Base-by-base conservation (phyloP, 768 basidiomycete genomes). In the Podaxis sp. region DNA sequence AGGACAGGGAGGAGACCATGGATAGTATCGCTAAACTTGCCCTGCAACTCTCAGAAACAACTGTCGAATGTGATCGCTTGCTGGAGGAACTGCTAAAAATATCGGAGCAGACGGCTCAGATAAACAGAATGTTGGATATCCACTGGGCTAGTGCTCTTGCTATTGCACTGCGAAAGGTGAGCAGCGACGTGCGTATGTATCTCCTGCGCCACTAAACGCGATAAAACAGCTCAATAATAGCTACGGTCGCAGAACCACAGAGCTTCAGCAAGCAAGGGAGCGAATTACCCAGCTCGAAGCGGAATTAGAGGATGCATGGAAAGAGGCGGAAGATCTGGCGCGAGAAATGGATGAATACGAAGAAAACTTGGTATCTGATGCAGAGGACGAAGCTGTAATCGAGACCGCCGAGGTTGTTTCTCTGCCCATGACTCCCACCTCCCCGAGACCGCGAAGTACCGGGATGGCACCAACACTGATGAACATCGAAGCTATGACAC, bases 301-400 rank as follows among this genome's bases (percentile, higher is more conserved):
- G 13, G 88, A 91, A 64, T 76, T 92, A 23, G 84, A 88, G 51
- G 91, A 93, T 56, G 91, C 90, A 0, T 93, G 91, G 91, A 79
- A 79, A 50, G 85, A 87, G 61, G 91, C 90, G 2, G 87, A 90
- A 65, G 82, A 81, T 44, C 76, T 91, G 65, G 91, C 90, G 0
- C 70, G 76, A 55, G 88, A 91, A 68, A 79, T 91, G 66, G 90
- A 93, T 68, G 83, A 83, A 46, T 70, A 84, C 54, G 84, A 87
- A 56, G 71, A 69, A 25, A 74, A 66, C 11, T 67, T 69, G 25
- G 37, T 18, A 37, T 72, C 68, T 51, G 72, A 72, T 55, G 71
- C 73, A 36, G 72, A 76, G 35, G 71, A 66, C 14, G 74, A 70
- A 54, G 76, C 76, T 11, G 69, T 82, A 48, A 82, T 84, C 48